These are phyloP conservation scores for Cornus kousa DNA, from an alignment of 148 eudicot genomes.

Conservation along the genomic window DNA sequence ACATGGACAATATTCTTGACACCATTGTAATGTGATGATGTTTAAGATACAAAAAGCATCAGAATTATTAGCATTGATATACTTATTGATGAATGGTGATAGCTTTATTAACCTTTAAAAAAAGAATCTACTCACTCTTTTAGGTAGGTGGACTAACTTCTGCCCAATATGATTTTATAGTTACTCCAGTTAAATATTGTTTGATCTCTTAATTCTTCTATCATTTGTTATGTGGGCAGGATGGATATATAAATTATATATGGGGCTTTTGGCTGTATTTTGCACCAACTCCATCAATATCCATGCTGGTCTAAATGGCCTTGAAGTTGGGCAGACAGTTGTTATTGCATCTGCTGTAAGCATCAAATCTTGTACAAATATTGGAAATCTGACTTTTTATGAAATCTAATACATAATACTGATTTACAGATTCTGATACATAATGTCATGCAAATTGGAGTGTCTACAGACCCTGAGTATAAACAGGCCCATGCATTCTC, in stretches of 20 bases:
- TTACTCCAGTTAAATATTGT: background rate
- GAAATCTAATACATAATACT: conserved; percentile 17
- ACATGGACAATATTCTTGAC: background rate
- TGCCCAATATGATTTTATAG: background rate
- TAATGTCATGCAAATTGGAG: conserved; percentile 93
- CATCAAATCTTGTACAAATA: conserved; percentile 9
- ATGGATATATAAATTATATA: conserved; percentile 82
- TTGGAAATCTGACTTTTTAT: background rate
- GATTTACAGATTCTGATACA: conserved; percentile 74
- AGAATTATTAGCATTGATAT: background rate
- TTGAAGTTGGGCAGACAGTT: conserved; percentile 99
- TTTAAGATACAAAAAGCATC: background rate
- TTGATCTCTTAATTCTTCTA: background rate
- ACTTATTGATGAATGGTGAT: background rate
- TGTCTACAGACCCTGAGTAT: conserved; percentile 63
- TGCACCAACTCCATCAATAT: conserved; percentile 96
- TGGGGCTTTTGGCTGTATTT: conserved; percentile 91
- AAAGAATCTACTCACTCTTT: background rate
- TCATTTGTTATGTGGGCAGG: conserved; percentile 43
- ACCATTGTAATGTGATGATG: background rate
- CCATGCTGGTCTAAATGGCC: conserved; percentile 97
- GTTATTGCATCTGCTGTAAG: conserved; percentile 92
- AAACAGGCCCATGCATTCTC: conserved; percentile 99
- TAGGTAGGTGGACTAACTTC: background rate
- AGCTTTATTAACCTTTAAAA: too few species aligned